These are phyloP conservation scores for Hymenoscyphus fructigenus DNA, from an alignment of 2,329 filamentous ascomycete species.

Conservation along the genomic window DNA sequence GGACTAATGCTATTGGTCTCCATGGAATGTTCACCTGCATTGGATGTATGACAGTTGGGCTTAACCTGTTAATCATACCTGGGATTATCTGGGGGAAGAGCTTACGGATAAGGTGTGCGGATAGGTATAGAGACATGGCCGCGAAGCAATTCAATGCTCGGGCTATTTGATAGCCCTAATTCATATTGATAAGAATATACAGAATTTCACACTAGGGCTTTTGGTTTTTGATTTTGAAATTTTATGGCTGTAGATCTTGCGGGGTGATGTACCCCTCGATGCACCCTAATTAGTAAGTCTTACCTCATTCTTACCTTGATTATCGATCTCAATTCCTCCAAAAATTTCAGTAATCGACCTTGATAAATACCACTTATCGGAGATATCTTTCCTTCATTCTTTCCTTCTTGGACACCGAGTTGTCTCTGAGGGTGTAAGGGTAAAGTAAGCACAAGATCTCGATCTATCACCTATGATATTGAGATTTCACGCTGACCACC, in stretches of 20 bases:
- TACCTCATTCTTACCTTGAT: neutral
- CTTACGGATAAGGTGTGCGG: conserved; percentile 6
- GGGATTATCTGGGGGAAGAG: conserved; percentile 12
- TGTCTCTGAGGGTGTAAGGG: neutral
- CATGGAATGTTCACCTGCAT: conserved; percentile 41
- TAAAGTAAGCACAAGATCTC: neutral
- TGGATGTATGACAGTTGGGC: neutral
- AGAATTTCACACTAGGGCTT: no score
- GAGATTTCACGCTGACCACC: neutral
- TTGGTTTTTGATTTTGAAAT: neutral
- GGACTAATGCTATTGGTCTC: conserved; percentile 32
- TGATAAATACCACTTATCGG: neutral
- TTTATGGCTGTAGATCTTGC: neutral
- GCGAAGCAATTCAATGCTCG: conserved; percentile 9
- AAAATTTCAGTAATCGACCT: neutral
- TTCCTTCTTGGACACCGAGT: neutral
- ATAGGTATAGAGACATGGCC: neutral
- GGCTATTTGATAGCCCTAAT: conserved; percentile 3
- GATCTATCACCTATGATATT: neutral
- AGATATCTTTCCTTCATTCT: neutral
- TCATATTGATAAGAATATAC: neutral
- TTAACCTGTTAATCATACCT: conserved; percentile 12
- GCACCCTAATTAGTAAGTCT: neutral
- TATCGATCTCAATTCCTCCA: no score
- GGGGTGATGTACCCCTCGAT: neutral